Evolutionary conservation across 352 stramenopile genomes (phyloP).

Genomic region (Thalassiosira hispida): DNA sequence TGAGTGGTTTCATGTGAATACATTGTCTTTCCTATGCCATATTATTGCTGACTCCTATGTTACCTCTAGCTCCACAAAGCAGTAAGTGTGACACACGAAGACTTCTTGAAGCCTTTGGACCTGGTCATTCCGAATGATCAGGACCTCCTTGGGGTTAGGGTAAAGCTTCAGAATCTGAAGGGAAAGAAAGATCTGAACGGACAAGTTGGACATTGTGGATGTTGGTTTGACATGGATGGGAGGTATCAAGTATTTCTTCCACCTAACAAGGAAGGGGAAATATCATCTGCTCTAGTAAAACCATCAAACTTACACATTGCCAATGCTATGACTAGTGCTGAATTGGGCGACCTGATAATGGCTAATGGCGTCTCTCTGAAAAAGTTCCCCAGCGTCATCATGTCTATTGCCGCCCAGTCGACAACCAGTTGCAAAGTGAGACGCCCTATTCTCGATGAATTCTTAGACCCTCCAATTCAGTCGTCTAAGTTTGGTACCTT

Average conservation of each 20-base stretch:
- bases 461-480: too few species aligned
- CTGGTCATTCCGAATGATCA: conserved; percentile 6
- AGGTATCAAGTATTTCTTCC: conserved; percentile 31
- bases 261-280: background rate
- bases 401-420: background rate
- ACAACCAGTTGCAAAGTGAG: too few species aligned
- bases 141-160: conserved; percentile 29
- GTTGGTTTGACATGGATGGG: conserved; percentile 2
- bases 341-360: too few species aligned
- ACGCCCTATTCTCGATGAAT: too few species aligned
- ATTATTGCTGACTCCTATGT: too few species aligned
- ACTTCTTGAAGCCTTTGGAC: conserved; percentile 2
- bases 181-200: conserved; percentile 25
- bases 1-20: too few species aligned
- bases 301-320: conserved; percentile 12
- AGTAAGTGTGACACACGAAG: conserved; percentile 20
- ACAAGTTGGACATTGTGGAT: conserved; percentile 2
- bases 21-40: too few species aligned
- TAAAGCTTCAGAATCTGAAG: conserved; percentile 4
- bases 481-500: too few species aligned
- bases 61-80: conserved; percentile 10
- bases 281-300: conserved; percentile 15
- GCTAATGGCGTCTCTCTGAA: too few species aligned
- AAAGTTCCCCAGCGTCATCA: background rate
- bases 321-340: too few species aligned